Evolutionary conservation across 352 stramenopile genomes (phyloP).

Genomic region (Aphanomyces euteiches): DNA sequence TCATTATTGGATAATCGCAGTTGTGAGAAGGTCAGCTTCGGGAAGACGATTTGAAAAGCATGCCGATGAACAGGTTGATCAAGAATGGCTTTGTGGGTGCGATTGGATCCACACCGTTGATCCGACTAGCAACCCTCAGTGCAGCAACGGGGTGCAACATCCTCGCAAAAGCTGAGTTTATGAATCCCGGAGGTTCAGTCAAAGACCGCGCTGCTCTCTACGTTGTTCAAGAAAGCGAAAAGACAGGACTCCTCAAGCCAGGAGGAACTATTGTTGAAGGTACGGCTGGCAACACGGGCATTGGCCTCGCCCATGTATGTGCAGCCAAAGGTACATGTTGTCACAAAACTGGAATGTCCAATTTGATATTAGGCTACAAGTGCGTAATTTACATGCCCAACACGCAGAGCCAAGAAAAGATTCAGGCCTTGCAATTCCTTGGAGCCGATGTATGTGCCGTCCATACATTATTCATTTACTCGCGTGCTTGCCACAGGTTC

Average conservation of each 20-base stretch:
- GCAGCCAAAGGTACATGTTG: slow-evolving; percentile 21
- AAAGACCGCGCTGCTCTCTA: slow-evolving; percentile 84
- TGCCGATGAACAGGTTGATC: slow-evolving; percentile 3
- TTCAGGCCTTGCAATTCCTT: slow-evolving; percentile 31
- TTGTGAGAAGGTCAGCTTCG: not conserved
- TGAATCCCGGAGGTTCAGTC: slow-evolving; percentile 89
- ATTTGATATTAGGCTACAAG: slow-evolving; percentile 31
- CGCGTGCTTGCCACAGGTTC: slow-evolving; percentile 24
- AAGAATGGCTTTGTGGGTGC: slow-evolving; percentile 30
- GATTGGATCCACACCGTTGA: slow-evolving; percentile 93
- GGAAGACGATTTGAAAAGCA: not conserved
- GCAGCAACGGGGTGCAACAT: slow-evolving; percentile 75
- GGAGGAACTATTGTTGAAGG: slow-evolving; percentile 95
- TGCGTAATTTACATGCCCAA: slow-evolving; percentile 44
- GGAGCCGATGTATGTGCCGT: slow-evolving; percentile 31
- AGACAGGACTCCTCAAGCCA: slow-evolving; percentile 76
- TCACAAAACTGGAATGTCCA: not conserved
- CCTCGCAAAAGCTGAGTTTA: slow-evolving; percentile 94
- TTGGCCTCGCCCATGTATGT: slow-evolving; percentile 84
- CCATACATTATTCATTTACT: not conserved
- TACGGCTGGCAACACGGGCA: slow-evolving; percentile 96
- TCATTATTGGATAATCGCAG: too few relatives aligned
- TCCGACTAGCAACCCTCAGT: slow-evolving; percentile 82
- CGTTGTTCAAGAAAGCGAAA: slow-evolving; percentile 89
- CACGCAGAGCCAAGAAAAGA: slow-evolving; percentile 40